These are phyloP conservation scores for Saccharomyces hybrid DNA, from an alignment of 1,139 yeast genomes.

Conservation along the genomic window DNA sequence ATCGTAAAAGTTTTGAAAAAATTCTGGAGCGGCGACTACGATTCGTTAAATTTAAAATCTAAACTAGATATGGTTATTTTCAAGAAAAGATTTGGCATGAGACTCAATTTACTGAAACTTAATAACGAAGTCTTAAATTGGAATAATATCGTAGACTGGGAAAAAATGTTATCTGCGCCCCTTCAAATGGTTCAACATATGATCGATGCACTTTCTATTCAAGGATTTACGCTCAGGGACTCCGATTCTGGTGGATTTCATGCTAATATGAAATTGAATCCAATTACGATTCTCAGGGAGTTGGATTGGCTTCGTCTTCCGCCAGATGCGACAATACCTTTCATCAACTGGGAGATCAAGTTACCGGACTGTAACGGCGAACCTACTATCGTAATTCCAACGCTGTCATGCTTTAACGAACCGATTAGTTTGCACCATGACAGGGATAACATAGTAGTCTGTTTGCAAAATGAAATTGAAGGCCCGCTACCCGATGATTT, in stretches of 20 bases:
- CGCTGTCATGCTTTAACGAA: slow-evolving; percentile 7
- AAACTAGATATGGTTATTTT: slow-evolving; percentile 15
- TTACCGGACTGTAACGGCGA: slow-evolving; percentile 10
- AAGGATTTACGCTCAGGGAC: not conserved
- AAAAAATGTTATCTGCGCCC: slow-evolving; percentile 8
- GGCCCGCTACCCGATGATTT: slow-evolving; percentile 4
- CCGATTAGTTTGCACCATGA: not conserved
- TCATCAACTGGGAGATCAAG: slow-evolving; percentile 10
- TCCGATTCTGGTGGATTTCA: not conserved
- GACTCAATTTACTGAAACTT: slow-evolving; percentile 19
- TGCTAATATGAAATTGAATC: not conserved
- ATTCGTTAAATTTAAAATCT: slow-evolving; percentile 23
- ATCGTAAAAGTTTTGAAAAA: slow-evolving; percentile 22
- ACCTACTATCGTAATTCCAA: slow-evolving; percentile 8
- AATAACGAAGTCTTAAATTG: slow-evolving; percentile 11
- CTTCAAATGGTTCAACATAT: slow-evolving; percentile 4
- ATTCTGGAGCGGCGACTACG: slow-evolving; percentile 22
- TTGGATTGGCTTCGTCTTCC: not conserved
- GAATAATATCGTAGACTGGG: slow-evolving; percentile 26
- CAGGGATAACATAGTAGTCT: slow-evolving; percentile 4
- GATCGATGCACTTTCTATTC: not conserved
- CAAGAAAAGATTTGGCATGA: slow-evolving; percentile 9
- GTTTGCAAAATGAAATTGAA: slow-evolving; percentile 8
- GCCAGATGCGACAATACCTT: slow-evolving; percentile 2
- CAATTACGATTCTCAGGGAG: not conserved